Evolutionary conservation across 2,329 filamentous ascomycete genomes (phyloP).

Genomic region (Capronia coronata): DNA sequence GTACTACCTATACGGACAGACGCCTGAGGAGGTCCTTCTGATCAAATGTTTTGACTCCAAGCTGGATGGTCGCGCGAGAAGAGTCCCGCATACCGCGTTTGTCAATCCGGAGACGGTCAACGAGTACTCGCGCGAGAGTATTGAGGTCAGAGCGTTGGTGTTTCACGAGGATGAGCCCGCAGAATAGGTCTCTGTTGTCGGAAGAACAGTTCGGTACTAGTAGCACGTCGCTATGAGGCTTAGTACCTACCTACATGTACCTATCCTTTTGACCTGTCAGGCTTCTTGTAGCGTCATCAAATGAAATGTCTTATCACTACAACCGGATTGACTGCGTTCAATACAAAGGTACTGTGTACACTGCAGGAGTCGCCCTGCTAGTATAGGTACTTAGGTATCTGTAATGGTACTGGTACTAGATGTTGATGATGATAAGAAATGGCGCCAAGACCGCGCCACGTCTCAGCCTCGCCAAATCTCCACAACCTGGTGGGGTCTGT

Average conservation of each 20-base stretch:
- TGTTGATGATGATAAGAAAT: too few species aligned
- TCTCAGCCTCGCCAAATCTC: neutral
- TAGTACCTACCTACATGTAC: too few species aligned
- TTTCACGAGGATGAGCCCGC: slow-evolving; percentile 28
- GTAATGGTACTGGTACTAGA: too few species aligned
- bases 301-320: too few species aligned
- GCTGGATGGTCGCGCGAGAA: slow-evolving; percentile 46
- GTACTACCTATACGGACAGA: slow-evolving; percentile 49
- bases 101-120: slow-evolving; percentile 42
- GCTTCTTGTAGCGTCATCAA: too few species aligned
- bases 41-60: slow-evolving; percentile 59
- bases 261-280: too few species aligned
- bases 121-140: slow-evolving; percentile 46
- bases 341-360: too few species aligned
- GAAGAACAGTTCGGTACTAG: too few species aligned
- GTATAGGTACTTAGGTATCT: neutral
- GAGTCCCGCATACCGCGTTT: slow-evolving; percentile 54
- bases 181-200: too few species aligned
- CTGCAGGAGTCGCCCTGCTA: neutral
- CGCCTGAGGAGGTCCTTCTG: slow-evolving; percentile 49
- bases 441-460: slow-evolving; percentile 5
- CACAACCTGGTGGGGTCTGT: neutral
- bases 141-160: slow-evolving; percentile 47
- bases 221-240: neutral
- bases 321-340: too few species aligned